A percentile compares a stretch with the other conserved stretches of the same genome.
Conservation (phyloP, 164 flowering plant genomes). For the Cinnamomum micranthum region DNA sequence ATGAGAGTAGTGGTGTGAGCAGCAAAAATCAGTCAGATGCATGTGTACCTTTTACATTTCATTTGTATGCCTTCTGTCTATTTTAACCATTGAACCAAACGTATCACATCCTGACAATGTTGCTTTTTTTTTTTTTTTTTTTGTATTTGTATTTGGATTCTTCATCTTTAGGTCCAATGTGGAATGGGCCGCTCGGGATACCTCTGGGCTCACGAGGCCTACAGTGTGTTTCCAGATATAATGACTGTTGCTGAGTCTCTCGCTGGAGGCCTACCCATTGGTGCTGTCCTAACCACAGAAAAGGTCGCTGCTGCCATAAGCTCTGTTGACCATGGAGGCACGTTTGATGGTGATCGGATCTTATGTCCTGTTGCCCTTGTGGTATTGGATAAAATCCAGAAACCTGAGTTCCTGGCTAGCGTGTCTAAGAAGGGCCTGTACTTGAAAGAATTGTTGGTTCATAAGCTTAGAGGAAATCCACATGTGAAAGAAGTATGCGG, state of each 20-base stretch:
- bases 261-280: slow-evolving; percentile 91
- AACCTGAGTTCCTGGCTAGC: slow-evolving; percentile 53
- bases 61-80: too few species aligned
- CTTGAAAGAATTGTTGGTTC: slow-evolving; percentile 38
- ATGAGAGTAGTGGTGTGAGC: too few species aligned
- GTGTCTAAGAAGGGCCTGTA: slow-evolving; percentile 64
- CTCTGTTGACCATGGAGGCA: slow-evolving; percentile 84
- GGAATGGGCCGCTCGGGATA: slow-evolving; percentile 79
- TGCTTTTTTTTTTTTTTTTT: too few species aligned
- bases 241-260: slow-evolving; percentile 95
- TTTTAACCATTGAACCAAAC: too few species aligned
- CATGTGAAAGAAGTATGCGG: slow-evolving; percentile 84
- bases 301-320: slow-evolving; percentile 60
- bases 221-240: slow-evolving; percentile 70
- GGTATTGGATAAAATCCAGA: slow-evolving; percentile 60
- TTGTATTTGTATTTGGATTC: too few species aligned
- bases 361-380: slow-evolving; percentile 65
- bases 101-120: too few species aligned
- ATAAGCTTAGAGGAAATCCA: slow-evolving; percentile 45
- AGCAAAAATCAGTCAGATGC: too few species aligned
- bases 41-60: too few species aligned
- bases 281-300: slow-evolving; percentile 67
- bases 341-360: slow-evolving; percentile 76
- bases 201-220: slow-evolving; percentile 85
- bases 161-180: slow-evolving; percentile 63